phyloP scores from a whole-genome alignment of 345 rosid genomes.

The Abelmoschus esculentus region DNA sequence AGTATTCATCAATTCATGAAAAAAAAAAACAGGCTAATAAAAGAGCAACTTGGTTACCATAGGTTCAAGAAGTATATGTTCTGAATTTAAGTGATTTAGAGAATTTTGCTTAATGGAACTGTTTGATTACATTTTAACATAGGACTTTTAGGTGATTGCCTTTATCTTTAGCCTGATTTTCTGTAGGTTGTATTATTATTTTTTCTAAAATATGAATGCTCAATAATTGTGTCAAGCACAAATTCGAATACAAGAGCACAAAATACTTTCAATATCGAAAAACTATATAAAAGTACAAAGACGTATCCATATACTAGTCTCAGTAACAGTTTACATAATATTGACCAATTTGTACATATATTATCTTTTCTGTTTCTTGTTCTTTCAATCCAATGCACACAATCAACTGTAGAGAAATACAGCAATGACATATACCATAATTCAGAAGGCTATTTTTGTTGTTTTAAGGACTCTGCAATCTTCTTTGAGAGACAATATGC shows the following conservation, averaged over 20 bases:
- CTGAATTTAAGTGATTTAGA: too few species aligned
- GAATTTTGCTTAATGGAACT: too few species aligned
- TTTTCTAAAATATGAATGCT: not conserved
- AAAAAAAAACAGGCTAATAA: too few species aligned
- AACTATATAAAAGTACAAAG: not conserved
- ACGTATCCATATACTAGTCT: not conserved
- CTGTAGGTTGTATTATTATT: too few species aligned
- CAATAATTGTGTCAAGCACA: not conserved
- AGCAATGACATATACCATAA: not conserved
- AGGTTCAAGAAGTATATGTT: too few species aligned
- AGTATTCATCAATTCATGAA: not conserved
- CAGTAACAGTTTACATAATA: not conserved
- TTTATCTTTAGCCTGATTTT: too few species aligned
- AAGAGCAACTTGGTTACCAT: too few species aligned
- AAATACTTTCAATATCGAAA: not conserved
- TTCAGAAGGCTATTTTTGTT: conserved; percentile 10
- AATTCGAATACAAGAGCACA: not conserved
- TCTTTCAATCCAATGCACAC: not conserved
- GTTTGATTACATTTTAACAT: too few species aligned
- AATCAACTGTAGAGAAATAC: not conserved
- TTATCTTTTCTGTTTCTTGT: not conserved
- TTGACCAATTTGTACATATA: not conserved
- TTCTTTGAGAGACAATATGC: conserved; percentile 52
- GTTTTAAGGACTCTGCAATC: conserved; percentile 32
- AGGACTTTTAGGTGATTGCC: too few species aligned